phyloP scores from a whole-genome alignment of 768 basidiomycete genomes.

The Suillus plorans region DNA sequence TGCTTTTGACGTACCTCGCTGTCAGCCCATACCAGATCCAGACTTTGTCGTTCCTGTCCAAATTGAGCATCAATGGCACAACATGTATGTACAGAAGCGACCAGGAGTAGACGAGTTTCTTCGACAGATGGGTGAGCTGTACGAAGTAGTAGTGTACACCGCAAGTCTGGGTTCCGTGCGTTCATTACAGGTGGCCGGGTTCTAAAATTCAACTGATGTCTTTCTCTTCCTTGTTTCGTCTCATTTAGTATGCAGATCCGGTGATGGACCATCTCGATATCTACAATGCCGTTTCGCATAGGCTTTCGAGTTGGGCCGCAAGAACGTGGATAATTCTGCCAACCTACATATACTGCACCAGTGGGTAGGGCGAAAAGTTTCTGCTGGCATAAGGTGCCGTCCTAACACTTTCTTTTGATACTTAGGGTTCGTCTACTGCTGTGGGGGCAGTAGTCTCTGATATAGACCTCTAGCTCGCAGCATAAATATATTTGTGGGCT shows the following conservation, averaged over 20 bases:
- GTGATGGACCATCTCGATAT: slow-evolving; percentile 91
- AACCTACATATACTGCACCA: too few species aligned
- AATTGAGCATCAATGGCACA: slow-evolving; percentile 93
- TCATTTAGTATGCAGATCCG: slow-evolving; percentile 84
- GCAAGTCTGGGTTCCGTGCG: slow-evolving; percentile 89
- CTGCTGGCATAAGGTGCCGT: too few species aligned
- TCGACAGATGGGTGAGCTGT: slow-evolving; percentile 93
- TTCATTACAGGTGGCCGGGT: slow-evolving; percentile 7
- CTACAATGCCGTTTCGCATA: slow-evolving; percentile 82
- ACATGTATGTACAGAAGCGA: slow-evolving; percentile 94
- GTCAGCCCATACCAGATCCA: slow-evolving; percentile 78
- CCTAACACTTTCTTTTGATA: too few species aligned
- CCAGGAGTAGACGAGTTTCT: slow-evolving; percentile 94
- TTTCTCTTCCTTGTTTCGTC: slow-evolving; percentile 9
- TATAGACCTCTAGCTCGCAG: too few species aligned
- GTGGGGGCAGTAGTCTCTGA: too few species aligned
- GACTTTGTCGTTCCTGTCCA: slow-evolving; percentile 96
- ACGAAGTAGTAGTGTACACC: slow-evolving; percentile 93
- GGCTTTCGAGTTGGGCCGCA: slow-evolving; percentile 52
- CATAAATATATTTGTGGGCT: too few species aligned
- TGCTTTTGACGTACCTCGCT: not conserved
- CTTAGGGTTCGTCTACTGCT: too few species aligned
- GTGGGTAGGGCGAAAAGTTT: too few species aligned
- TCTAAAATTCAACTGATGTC: slow-evolving; percentile 9
- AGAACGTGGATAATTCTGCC: too few species aligned